These are phyloP conservation scores for Lachnellula willkommii DNA, from an alignment of 2,329 filamentous ascomycete genomes.

Conservation along the genomic window DNA sequence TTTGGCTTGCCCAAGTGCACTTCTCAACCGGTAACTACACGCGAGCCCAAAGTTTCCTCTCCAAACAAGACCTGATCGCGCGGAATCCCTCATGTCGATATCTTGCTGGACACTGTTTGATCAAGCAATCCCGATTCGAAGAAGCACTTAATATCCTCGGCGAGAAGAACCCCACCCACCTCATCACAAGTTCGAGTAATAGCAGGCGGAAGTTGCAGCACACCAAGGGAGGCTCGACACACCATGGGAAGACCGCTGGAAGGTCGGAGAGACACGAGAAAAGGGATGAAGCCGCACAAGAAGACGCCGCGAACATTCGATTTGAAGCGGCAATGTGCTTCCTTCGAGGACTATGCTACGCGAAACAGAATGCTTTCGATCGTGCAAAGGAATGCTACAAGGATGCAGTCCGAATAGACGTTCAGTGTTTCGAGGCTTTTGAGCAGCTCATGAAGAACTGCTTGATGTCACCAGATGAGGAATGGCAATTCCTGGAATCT, in stretches of 20 bases:
- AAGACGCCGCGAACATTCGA: slow-evolving; percentile 69
- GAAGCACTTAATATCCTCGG: slow-evolving; percentile 83
- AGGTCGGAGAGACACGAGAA: slow-evolving; percentile 22
- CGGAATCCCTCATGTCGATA: slow-evolving; percentile 86
- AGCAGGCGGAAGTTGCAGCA: slow-evolving; percentile 67
- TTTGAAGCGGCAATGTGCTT: slow-evolving; percentile 99
- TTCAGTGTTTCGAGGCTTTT: slow-evolving; percentile 97
- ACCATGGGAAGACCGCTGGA: slow-evolving; percentile 40
- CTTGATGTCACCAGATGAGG: slow-evolving; percentile 71
- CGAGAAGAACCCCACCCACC: slow-evolving; percentile 87
- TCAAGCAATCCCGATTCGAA: slow-evolving; percentile 86
- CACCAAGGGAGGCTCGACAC: slow-evolving; percentile 47
- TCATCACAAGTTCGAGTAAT: slow-evolving; percentile 64
- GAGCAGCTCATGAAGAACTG: slow-evolving; percentile 97
- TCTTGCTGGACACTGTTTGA: slow-evolving; percentile 86
- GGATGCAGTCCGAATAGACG: slow-evolving; percentile 91
- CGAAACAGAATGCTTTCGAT: slow-evolving; percentile 96
- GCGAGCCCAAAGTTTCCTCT: slow-evolving; percentile 79
- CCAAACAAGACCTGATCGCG: slow-evolving; percentile 73
- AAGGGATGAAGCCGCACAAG: slow-evolving; percentile 37
- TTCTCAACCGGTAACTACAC: slow-evolving; percentile 95
- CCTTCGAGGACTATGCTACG: slow-evolving; percentile 85
- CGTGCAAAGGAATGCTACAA: slow-evolving; percentile 98
- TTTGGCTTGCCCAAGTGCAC: slow-evolving; percentile 97
- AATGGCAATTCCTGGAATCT: slow-evolving; percentile 65